phyloP scores from a whole-genome alignment of 2,329 filamentous ascomycete genomes.

The Diaporthe capsici region DNA sequence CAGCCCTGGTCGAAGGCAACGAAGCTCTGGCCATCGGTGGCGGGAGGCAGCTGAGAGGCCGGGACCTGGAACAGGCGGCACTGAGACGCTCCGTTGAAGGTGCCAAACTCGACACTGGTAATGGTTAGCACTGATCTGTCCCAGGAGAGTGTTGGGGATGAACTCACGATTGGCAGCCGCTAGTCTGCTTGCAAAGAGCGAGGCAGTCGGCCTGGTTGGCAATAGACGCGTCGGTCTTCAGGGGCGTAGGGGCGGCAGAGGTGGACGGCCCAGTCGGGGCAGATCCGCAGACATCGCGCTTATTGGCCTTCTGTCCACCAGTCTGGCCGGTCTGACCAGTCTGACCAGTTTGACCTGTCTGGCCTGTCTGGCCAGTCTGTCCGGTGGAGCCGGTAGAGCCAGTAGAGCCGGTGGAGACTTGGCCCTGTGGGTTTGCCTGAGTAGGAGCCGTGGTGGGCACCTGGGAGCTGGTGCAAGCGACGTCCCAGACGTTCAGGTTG shows the following conservation, averaged over 20 bases:
- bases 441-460: slow-evolving; percentile 17
- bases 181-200: slow-evolving; percentile 10
- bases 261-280: slow-evolving; percentile 2
- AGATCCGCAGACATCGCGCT: slow-evolving; percentile 8
- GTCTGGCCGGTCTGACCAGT: neutral
- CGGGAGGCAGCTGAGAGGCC: slow-evolving; percentile 1
- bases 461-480: neutral
- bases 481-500: slow-evolving; percentile 17
- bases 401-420: neutral
- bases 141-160: neutral
- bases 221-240: slow-evolving; percentile 1
- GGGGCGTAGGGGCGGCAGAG: neutral
- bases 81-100: slow-evolving; percentile 6
- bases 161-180: slow-evolving; percentile 3
- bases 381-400: neutral
- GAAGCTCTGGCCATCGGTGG: slow-evolving; percentile 15
- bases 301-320: neutral
- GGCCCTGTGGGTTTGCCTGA: slow-evolving; percentile 2
- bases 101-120: slow-evolving; percentile 3
- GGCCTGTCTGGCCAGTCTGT: neutral
- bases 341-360: neutral
- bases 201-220: slow-evolving; percentile 8
- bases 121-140: neutral
- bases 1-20: slow-evolving; percentile 22
- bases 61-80: slow-evolving; percentile 28